These are phyloP conservation scores for Pseudoturritis turrita DNA, from an alignment of 345 rosid species.

Conservation along the genomic window DNA sequence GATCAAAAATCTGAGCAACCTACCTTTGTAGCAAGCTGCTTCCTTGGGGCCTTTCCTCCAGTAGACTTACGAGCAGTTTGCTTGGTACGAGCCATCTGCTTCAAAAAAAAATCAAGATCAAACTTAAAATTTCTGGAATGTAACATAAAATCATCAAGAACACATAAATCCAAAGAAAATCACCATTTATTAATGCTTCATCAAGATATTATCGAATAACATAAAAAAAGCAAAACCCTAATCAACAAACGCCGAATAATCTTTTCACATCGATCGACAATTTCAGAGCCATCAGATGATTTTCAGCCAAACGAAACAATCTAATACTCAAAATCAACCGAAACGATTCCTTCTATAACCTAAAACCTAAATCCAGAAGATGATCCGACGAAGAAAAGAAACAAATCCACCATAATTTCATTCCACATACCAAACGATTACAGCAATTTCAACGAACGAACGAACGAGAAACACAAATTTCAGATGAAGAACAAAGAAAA, in stretches of 20 bases:
- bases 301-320: background rate
- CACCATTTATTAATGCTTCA: background rate
- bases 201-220: background rate
- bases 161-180: background rate
- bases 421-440: background rate
- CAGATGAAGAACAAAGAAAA: background rate
- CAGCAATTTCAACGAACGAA: background rate
- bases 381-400: background rate
- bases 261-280: background rate
- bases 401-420: background rate
- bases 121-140: background rate
- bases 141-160: background rate
- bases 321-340: background rate
- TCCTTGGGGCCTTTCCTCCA: slow-evolving; percentile 97
- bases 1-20: accelerated
- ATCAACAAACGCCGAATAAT: background rate
- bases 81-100: slow-evolving; percentile 55
- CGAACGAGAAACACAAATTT: background rate
- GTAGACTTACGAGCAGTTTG: slow-evolving; percentile 96
- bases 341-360: background rate
- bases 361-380: background rate
- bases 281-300: background rate
- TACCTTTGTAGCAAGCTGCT: slow-evolving; percentile 94
- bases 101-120: background rate
- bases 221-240: background rate